Percentiles rank a stretch among this genome's conserved stretches.
phyloP scores from a whole-genome alignment of 257 asterid species.

The Solanum neorickii region DNA sequence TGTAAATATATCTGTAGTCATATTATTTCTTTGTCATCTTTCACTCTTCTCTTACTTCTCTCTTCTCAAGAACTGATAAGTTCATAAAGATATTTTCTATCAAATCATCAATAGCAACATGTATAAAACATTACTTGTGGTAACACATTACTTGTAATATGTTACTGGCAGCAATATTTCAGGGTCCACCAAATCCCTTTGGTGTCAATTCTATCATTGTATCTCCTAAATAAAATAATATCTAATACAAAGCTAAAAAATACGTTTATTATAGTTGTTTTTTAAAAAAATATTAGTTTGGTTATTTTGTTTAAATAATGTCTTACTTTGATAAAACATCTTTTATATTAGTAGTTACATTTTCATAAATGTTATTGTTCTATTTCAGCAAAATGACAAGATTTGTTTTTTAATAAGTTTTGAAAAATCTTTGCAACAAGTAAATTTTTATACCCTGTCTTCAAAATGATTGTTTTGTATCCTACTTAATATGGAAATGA shows the following conservation, averaged over 20 bases:
- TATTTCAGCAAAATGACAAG: background rate
- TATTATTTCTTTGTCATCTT: too few relatives aligned
- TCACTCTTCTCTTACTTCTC: too few relatives aligned
- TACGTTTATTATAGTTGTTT: too few relatives aligned
- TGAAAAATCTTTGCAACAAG: background rate
- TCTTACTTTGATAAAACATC: background rate
- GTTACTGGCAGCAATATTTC: background rate
- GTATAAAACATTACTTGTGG: background rate
- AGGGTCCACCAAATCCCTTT: background rate
- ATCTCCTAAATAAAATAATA: too few relatives aligned
- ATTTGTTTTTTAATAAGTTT: background rate
- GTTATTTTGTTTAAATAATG: too few relatives aligned
- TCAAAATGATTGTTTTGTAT: too few relatives aligned
- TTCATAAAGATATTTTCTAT: too few relatives aligned
- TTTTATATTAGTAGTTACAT: background rate
- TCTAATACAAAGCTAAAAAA: background rate
- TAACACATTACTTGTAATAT: background rate
- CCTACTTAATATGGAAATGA: background rate
- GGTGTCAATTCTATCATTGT: background rate
- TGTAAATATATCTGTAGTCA: too few relatives aligned
- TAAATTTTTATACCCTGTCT: background rate
- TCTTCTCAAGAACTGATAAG: too few relatives aligned
- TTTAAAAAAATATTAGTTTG: background rate
- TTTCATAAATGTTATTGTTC: background rate
- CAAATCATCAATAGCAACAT: too few relatives aligned